These are phyloP conservation scores for Colletotrichum lini DNA, from an alignment of 2,329 filamentous ascomycete species.

Conservation along the genomic window DNA sequence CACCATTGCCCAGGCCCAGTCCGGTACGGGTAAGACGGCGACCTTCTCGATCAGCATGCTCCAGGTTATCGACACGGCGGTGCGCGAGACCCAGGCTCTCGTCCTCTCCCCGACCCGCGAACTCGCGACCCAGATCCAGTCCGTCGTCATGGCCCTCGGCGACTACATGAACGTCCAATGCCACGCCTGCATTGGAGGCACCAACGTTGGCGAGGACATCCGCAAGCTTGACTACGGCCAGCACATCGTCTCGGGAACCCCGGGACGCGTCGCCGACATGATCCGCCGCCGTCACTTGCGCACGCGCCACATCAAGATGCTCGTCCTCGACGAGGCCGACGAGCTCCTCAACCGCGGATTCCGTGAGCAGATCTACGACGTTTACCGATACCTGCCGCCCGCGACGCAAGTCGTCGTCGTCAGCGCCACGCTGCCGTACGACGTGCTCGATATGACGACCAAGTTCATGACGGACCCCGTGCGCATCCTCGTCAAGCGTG, in stretches of 20 bases:
- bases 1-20: constrained; percentile 98
- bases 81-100: constrained; percentile 93
- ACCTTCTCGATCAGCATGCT: constrained; percentile 98
- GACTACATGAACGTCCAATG: constrained; percentile 99
- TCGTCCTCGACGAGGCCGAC: constrained; percentile 73
- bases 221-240: constrained; percentile 97
- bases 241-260: constrained; percentile 97
- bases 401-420: constrained; percentile 99
- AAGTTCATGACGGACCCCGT: constrained; percentile 99
- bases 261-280: constrained; percentile 87
- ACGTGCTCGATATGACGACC: constrained; percentile 98
- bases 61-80: constrained; percentile 93
- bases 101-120: constrained; percentile 97
- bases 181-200: constrained; percentile 98
- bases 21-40: constrained; percentile 95
- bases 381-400: constrained; percentile 96
- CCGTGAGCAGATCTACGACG: constrained; percentile 98
- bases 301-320: constrained; percentile 75
- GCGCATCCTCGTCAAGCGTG: constrained; percentile 97
- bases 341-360: constrained; percentile 91
- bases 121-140: constrained; percentile 97
- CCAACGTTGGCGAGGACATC: constrained; percentile 98
- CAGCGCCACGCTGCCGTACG: constrained; percentile 95
- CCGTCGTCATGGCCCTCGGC: constrained; percentile 98
- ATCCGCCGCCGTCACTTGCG: constrained; percentile 71